These are phyloP conservation scores for Pleurotus pulmonarius DNA, from an alignment of 768 basidiomycete species.

Conservation along the genomic window DNA sequence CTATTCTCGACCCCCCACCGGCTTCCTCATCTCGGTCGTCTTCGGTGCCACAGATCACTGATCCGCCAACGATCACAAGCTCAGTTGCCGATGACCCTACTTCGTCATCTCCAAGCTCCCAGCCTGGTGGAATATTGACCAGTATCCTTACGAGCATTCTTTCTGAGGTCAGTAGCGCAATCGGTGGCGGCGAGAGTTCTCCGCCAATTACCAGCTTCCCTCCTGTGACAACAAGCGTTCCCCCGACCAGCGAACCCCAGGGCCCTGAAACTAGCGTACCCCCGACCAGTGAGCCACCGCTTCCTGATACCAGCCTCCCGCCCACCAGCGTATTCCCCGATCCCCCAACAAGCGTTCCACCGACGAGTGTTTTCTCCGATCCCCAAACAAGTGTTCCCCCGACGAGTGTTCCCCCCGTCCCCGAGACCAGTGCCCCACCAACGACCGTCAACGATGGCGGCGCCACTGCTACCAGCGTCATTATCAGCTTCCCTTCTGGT, in stretches of 20 bases:
- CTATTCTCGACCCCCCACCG: background rate
- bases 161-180: slow-evolving; percentile 8
- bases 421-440: background rate
- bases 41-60: background rate
- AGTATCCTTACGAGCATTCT: slow-evolving; percentile 6
- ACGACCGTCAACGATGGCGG: background rate
- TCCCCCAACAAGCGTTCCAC: background rate
- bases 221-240: slow-evolving; percentile 3
- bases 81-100: background rate
- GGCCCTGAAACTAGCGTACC: background rate
- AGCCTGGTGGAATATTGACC: background rate
- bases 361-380: background rate
- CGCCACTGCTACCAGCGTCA: background rate
- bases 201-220: background rate
- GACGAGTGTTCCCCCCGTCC: background rate
- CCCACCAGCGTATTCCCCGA: background rate
- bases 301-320: background rate
- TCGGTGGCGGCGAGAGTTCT: slow-evolving; percentile 6
- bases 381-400: slow-evolving; percentile 6
- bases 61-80: background rate
- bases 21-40: background rate
- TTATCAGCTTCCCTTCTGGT: slow-evolving; percentile 5
- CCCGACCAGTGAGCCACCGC: background rate
- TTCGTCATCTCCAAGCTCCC: background rate
- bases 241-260: slow-evolving; percentile 3